Percentiles rank a stretch among this genome's conserved stretches.
Conservation (phyloP, 345 rosid genomes). For the Citrus maxima region DNA sequence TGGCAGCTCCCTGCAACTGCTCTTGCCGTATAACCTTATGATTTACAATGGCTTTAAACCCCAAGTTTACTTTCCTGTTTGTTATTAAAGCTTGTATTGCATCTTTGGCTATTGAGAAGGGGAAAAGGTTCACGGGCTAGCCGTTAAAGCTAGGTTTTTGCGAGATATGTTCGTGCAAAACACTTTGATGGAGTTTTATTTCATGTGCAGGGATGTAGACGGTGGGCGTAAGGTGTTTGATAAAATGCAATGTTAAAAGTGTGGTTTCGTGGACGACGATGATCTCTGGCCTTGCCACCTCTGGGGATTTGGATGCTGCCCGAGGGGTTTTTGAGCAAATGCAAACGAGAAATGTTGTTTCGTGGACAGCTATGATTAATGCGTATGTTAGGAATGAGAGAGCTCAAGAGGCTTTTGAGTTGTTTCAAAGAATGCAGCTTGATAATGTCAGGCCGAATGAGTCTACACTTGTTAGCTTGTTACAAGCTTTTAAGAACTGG, state of each 20-base stretch:
- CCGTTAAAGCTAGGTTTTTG: constrained; percentile 52
- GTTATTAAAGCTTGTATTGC: constrained; percentile 58
- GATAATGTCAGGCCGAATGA: constrained; percentile 60
- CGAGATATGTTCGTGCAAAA: constrained; percentile 52
- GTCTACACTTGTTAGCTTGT: constrained; percentile 54
- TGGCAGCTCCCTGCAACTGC: constrained; percentile 42
- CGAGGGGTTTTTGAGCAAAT: constrained; percentile 43
- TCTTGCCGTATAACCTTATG: constrained; percentile 56
- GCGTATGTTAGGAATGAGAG: constrained; percentile 46
- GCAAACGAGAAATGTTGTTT: constrained; percentile 61
- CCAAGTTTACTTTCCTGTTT: constrained; percentile 71
- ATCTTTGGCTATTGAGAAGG: constrained; percentile 31
- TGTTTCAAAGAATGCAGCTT: constrained; percentile 53
- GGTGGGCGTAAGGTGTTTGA: constrained; percentile 53
- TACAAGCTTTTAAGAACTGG: constrained; percentile 52
- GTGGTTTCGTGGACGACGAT: constrained; percentile 76
- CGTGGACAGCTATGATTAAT: constrained; percentile 72
- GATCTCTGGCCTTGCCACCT: constrained; percentile 56
- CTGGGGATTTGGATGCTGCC: constrained; percentile 47
- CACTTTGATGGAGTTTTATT: constrained; percentile 61
- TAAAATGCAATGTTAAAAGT: constrained; percentile 40
- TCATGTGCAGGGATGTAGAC: constrained; percentile 41
- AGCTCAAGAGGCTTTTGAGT: constrained; percentile 55
- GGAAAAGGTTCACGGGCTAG: constrained; percentile 52
- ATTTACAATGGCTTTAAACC: constrained; percentile 35